Conservation (phyloP, 495 filamentous ascomycete species). For the Saxophila tyrrhenica region DNA sequence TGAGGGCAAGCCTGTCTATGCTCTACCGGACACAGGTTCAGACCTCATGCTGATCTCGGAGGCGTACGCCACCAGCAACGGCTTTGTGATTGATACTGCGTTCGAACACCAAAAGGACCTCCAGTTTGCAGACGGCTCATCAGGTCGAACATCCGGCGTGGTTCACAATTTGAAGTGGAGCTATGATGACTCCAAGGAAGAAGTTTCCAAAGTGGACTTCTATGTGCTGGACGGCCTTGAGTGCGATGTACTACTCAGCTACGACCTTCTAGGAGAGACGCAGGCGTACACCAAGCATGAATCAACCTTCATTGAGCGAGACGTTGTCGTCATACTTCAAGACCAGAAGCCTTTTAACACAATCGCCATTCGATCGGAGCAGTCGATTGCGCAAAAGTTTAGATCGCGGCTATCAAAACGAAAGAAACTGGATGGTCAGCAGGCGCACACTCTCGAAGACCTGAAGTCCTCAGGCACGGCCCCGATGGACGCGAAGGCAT, state of each 20-base stretch:
- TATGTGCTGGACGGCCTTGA: neutral
- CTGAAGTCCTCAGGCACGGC: neutral
- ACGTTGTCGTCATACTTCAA: neutral
- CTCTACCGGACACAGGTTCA: neutral
- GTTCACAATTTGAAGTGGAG: neutral
- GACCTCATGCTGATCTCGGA: neutral
- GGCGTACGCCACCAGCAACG: neutral
- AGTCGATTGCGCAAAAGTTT: neutral
- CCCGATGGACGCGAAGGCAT: neutral
- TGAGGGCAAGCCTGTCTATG: neutral
- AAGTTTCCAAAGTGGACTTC: neutral
- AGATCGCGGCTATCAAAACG: neutral
- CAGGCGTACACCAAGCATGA: neutral
- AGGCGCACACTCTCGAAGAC: neutral
- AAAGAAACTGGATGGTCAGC: neutral
- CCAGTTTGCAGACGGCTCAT: neutral
- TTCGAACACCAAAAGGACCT: neutral
- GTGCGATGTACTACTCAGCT: slow-evolving; percentile 1
- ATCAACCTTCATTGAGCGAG: neutral
- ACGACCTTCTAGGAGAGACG: neutral
- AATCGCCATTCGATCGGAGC: neutral
- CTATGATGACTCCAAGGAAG: neutral
- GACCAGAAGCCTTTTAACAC: neutral
- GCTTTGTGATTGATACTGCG: neutral
- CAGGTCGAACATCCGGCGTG: neutral